Base-by-base conservation (phyloP, 257 asterid genomes). In the Cinchona pubescens region DNA sequence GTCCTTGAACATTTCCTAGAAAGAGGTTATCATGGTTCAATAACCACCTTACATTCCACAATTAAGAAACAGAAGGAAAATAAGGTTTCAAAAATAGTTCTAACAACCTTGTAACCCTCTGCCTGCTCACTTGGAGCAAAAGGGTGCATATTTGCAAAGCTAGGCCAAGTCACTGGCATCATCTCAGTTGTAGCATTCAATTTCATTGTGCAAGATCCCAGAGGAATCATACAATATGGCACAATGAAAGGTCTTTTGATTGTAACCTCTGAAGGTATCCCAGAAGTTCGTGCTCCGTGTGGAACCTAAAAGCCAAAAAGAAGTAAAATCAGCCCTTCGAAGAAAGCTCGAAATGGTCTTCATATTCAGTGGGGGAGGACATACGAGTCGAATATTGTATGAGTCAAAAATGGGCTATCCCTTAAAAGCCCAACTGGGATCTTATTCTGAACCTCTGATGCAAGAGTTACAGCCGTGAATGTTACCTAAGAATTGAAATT, bases 161-260 rank as follows among this genome's bases (percentile, higher is more conserved):
- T 90, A 42, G 99, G 97, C 97, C 97, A 95, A 49, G 98, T 92
- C 70, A 95, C 94, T 1, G 99, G 98, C 97, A 92, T 92, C 99
- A 95, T 95, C 85, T 95, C 99, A 3, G 98, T 85, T 0, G 99
- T 92, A 60, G 98, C 98, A 30, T 92, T 95, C 86, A 95, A 73
- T 79, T 95, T 95, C 99, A 95, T 95, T 3, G 99, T 95, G 79
- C 99, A 95, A 49, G 99, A 95, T 72, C 99, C 99, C 82, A 95
- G 81, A 1, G 99, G 97, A 82, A 95, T 95, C 99, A 95, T 95
- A 84, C n/a, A n/a, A 97, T 95, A 70, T 92, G 99, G 90, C 97
- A 91, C 83, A 95, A 77, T 0, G 99, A 92, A 69, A 95, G 91
- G 82, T 95, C 99, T 87, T 91, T 95, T 0, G 99, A 79, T 82